phyloP scores from a whole-genome alignment of 495 filamentous ascomycete genomes.

The Xylaria acuta region DNA sequence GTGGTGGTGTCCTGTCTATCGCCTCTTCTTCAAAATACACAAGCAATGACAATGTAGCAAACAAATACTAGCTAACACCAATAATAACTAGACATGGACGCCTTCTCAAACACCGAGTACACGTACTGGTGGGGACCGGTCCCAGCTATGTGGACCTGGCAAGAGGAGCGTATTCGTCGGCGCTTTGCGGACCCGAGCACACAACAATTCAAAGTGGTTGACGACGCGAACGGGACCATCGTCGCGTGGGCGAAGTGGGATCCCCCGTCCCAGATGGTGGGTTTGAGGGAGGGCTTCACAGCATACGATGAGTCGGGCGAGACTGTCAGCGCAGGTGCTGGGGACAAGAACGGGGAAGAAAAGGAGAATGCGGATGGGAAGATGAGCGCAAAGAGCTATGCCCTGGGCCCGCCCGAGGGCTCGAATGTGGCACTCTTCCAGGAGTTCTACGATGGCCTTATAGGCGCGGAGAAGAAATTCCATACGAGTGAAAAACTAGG shows the following conservation, averaged over 20 bases:
- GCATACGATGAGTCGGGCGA: slow-evolving; percentile 30
- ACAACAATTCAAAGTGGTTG: slow-evolving; percentile 38
- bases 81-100: slow-evolving; percentile 30
- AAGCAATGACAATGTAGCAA: neutral
- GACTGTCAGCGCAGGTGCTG: neutral
- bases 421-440: slow-evolving; percentile 27
- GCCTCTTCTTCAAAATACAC: neutral
- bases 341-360: neutral
- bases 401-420: slow-evolving; percentile 27
- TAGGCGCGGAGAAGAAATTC: slow-evolving; percentile 34
- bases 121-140: slow-evolving; percentile 37
- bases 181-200: slow-evolving; percentile 33
- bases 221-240: slow-evolving; percentile 24
- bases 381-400: slow-evolving; percentile 5
- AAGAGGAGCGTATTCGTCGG: slow-evolving; percentile 26
- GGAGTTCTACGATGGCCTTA: slow-evolving; percentile 29
- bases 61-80: neutral
- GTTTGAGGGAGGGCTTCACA: slow-evolving; percentile 29
- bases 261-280: slow-evolving; percentile 24
- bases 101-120: slow-evolving; percentile 34
- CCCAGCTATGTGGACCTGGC: slow-evolving; percentile 30
- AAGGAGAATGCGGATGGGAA: neutral
- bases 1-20: too few species aligned
- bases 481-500: slow-evolving; percentile 33
- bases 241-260: slow-evolving; percentile 41